These are phyloP conservation scores for Thalassia testudinum DNA, from an alignment of 116 monocot species.

Conservation along the genomic window DNA sequence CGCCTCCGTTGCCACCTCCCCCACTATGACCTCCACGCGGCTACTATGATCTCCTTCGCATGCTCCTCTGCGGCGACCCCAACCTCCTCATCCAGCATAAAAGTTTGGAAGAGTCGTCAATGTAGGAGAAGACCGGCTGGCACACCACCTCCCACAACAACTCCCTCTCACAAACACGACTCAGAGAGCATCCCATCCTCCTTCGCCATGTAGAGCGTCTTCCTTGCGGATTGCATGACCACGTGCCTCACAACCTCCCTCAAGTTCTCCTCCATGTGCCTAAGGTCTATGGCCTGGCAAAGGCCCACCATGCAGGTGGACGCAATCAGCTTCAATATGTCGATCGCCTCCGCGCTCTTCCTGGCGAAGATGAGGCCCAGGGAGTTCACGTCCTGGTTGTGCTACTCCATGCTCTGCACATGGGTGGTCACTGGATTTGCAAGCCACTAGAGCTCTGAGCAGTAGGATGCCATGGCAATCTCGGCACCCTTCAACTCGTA, in stretches of 20 bases:
- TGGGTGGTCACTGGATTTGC: constrained; percentile 29
- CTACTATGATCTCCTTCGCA: no score
- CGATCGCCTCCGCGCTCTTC: no score
- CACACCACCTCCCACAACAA: constrained; percentile 17
- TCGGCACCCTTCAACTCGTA: constrained; percentile 28
- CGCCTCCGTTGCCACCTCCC: no score
- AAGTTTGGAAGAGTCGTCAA: no score
- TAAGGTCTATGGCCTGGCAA: no score
- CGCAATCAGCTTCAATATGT: constrained; percentile 20
- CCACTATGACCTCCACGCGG: no score
- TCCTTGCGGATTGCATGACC: constrained; percentile 13
- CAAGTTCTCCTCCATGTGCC: constrained; percentile 22
- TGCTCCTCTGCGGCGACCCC: no score
- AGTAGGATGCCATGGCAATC: no score
- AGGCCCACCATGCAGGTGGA: constrained; percentile 25
- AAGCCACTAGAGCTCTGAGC: constrained; percentile 24
- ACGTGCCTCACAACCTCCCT: constrained; percentile 14
- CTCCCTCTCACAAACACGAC: constrained; percentile 23
- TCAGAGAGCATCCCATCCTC: constrained; percentile 5
- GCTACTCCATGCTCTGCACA: constrained; percentile 35
- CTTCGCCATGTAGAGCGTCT: constrained; percentile 10
- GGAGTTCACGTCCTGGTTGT: no score
- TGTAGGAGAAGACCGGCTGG: constrained; percentile 29
- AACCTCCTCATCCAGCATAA: no score
- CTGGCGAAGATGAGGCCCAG: no score